Conservation (phyloP, 352 stramenopile genomes). For the Globisporangium cylindrosporum region DNA sequence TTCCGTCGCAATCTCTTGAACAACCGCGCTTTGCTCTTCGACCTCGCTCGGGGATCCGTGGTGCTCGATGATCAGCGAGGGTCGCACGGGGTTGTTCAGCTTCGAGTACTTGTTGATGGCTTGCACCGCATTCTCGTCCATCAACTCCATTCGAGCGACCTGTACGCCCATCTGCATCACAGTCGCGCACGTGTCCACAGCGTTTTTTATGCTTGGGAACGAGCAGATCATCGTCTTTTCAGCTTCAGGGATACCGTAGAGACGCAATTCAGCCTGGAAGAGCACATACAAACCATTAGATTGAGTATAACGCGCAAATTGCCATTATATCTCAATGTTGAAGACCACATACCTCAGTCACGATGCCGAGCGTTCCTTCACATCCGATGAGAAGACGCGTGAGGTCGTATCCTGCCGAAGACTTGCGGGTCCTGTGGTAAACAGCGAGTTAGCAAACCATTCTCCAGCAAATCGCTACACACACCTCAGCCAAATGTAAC, state of each 20-base stretch:
- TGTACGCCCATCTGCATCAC: slow-evolving; percentile 89
- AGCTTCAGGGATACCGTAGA: slow-evolving; percentile 91
- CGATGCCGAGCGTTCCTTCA: slow-evolving; percentile 93
- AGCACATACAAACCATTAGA: not conserved
- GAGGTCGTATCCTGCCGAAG: slow-evolving; percentile 96
- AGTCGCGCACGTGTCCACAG: slow-evolving; percentile 76
- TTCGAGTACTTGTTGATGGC: slow-evolving; percentile 89
- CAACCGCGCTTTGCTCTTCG: slow-evolving; percentile 83
- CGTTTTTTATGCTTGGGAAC: slow-evolving; percentile 90
- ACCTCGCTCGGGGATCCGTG: slow-evolving; percentile 79
- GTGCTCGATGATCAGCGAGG: slow-evolving; percentile 96
- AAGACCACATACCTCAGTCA: slow-evolving; percentile 82
- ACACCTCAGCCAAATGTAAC: not conserved
- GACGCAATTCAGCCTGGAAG: slow-evolving; percentile 81
- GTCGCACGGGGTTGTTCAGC: slow-evolving; percentile 67
- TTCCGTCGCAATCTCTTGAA: slow-evolving; percentile 85
- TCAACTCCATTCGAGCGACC: slow-evolving; percentile 85
- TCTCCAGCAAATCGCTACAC: not conserved
- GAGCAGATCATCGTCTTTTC: slow-evolving; percentile 92
- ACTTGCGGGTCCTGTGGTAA: slow-evolving; percentile 87
- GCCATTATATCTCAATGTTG: not conserved
- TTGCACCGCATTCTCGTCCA: slow-evolving; percentile 77
- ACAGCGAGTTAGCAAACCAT: slow-evolving; percentile 1
- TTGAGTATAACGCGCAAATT: not conserved
- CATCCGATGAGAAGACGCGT: slow-evolving; percentile 93